These are phyloP conservation scores for Annulohypoxylon maeteangense DNA, from an alignment of 495 filamentous ascomycete species.

Conservation along the genomic window DNA sequence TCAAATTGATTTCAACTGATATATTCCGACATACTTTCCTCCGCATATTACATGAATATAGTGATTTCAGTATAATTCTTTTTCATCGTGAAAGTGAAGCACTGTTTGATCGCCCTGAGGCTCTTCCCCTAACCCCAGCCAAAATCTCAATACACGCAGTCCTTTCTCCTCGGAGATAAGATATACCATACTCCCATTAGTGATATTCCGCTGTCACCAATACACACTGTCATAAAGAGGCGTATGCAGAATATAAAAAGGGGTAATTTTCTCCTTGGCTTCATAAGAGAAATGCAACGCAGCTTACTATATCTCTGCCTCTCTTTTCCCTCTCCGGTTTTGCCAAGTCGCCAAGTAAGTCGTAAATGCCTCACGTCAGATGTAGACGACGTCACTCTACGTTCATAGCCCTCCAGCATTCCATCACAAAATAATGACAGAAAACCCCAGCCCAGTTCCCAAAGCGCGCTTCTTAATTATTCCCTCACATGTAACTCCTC, in stretches of 20 bases:
- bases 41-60: too few species aligned
- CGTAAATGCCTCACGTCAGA: neutral
- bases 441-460: neutral
- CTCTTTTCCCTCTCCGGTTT: neutral
- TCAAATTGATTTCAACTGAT: neutral
- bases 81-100: too few species aligned
- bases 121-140: too few species aligned
- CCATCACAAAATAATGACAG: neutral
- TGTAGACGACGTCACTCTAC: neutral
- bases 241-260: neutral
- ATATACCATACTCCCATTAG: too few species aligned
- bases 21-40: neutral
- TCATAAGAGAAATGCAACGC: neutral
- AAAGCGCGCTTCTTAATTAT: neutral
- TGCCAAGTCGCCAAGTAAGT: neutral
- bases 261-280: neutral
- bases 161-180: too few species aligned
- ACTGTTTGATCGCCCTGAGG: too few species aligned
- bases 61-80: too few species aligned
- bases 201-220: too few species aligned
- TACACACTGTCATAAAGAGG: too few species aligned
- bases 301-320: neutral
- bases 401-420: neutral
- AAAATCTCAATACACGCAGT: too few species aligned
- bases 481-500: neutral